Evolutionary conservation across 345 rosid genomes (phyloP).

Genomic region (Melastoma malabathricum): DNA sequence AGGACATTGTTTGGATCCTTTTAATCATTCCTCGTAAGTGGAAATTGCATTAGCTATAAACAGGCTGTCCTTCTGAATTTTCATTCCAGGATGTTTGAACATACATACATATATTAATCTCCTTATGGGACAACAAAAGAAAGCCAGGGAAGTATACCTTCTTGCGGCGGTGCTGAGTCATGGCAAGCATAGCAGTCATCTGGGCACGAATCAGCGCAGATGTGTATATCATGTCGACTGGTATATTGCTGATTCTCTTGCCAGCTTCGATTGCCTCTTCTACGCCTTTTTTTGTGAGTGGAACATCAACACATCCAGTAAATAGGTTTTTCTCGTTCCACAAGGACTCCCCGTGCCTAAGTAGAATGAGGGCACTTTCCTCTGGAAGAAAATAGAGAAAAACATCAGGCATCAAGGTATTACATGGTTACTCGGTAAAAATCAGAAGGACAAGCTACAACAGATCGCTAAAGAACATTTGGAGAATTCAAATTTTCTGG

Average conservation of each 20-base stretch:
- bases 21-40: neutral
- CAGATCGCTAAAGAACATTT: neutral
- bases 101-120: too few species aligned
- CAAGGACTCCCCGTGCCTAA: constrained; percentile 94
- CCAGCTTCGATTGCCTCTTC: constrained; percentile 99
- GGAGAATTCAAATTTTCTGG: neutral
- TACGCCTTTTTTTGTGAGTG: constrained; percentile 81
- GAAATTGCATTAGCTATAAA: neutral
- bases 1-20: neutral
- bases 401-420: neutral
- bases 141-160: constrained; percentile 34
- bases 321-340: constrained; percentile 98
- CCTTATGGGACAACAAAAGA: neutral
- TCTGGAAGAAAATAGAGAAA: constrained; percentile 24
- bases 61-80: too few species aligned
- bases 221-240: constrained; percentile 84
- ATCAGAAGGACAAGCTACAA: neutral
- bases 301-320: constrained; percentile 97
- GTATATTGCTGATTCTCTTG: constrained; percentile 85
- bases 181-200: constrained; percentile 99
- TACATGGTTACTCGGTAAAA: neutral
- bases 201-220: constrained; percentile 92
- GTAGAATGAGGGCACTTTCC: constrained; percentile 74
- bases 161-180: constrained; percentile 88
- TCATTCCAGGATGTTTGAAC: too few species aligned